Evolutionary conservation across 225 moss, liverwort and hornwort genomes (phyloP).

Genomic region (Antitrichia curtipendula): DNA sequence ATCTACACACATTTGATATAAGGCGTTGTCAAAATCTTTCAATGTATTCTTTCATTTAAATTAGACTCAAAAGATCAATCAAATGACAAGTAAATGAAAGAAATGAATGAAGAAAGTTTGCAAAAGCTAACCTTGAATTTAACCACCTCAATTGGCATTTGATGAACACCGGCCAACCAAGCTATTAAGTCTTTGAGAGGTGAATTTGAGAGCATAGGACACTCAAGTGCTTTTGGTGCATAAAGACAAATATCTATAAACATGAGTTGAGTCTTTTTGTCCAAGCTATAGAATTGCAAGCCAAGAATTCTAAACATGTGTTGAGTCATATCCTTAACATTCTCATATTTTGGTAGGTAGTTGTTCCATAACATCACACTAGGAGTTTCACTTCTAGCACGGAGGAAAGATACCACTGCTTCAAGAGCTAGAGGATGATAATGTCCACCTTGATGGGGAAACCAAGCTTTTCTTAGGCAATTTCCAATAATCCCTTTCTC

Average conservation of each 20-base stretch:
- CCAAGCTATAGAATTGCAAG: neutral
- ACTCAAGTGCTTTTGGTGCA: neutral
- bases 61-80: neutral
- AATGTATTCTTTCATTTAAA: neutral
- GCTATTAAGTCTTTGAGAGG: neutral
- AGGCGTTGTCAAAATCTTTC: neutral
- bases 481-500: neutral
- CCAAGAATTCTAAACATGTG: neutral
- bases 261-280: neutral
- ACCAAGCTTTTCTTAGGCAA: neutral
- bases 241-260: neutral
- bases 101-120: neutral
- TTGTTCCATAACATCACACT: neutral
- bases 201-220: neutral
- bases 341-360: neutral
- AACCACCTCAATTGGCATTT: neutral
- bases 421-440: neutral
- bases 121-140: neutral
- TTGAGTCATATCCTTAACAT: neutral
- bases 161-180: neutral
- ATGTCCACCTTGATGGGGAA: neutral
- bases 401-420: neutral
- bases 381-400: neutral
- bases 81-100: neutral
- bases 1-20: neutral